Evolutionary conservation across 345 rosid species (phyloP), one percentile per base, ranked within the genome.

Genomic region (Eucalyptus melliodora): DNA sequence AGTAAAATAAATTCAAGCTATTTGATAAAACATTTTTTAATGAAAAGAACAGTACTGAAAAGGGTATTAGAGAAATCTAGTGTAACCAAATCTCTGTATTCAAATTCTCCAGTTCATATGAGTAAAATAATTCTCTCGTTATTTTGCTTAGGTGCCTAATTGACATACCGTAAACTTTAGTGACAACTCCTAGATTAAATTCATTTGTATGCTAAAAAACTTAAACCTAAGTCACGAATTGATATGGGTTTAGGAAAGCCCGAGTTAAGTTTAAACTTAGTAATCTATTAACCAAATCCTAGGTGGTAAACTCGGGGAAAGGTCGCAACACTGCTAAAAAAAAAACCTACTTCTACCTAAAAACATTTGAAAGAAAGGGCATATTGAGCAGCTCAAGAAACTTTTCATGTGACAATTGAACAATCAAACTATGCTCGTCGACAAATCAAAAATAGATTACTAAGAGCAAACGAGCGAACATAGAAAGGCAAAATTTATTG

Each of bases 11-110:
- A 51, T 17, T 17, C 55, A 17, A 51, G 9, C 55, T 3, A 7
- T 17, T 3, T 7, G 4, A 16, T 16, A 51, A 51, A 51, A 51
- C 9, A 16, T 1, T 51, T 51, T 51, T 51, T 16, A 51, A 51
- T 17, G 23, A 17, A 51, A 51, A 16, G 55, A 51, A 6, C 0
- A 0, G 8, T 50, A 16, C 8, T 1, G 4, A 51, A 16, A 51
- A 51, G 2, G 23, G 2, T 17, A 51, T 16, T 51, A 51, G 2
- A 51, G 4, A 51, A 16, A 17, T 7, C 0, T 51, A 51, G 2
- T 51, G 9, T 51, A 51, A 51, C 0, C 23, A 51, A 16, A 23
- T 51, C 23, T 17, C 9, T 23, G 55, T 51, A 51, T 1, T 17
- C 23, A 51, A 51, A 51, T 16, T 51, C 9, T 51, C 23, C 7